Conservation (phyloP, 2,329 filamentous ascomycete genomes). For the Drechslerella coelobrocha region DNA sequence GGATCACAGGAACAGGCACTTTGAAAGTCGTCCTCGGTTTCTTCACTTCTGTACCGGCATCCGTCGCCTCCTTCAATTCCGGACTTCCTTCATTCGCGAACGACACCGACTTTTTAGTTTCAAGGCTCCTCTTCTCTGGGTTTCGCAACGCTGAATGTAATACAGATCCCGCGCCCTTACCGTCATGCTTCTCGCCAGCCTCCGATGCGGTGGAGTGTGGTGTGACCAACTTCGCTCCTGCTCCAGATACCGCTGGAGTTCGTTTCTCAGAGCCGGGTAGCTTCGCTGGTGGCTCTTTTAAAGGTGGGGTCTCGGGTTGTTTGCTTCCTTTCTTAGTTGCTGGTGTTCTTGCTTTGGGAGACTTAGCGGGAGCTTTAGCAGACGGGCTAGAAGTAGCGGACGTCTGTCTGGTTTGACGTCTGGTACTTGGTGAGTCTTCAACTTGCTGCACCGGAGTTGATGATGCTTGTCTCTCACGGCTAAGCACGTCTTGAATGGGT, state of each 20-base stretch:
- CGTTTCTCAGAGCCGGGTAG: conserved; percentile 15
- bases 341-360: conserved; percentile 10
- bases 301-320: conserved; percentile 17
- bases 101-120: conserved; percentile 46
- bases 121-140: conserved; percentile 31
- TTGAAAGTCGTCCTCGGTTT: conserved; percentile 43
- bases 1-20: conserved; percentile 33
- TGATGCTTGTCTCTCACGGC: conserved; percentile 10
- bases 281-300: conserved; percentile 9
- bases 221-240: conserved; percentile 13
- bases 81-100: conserved; percentile 46
- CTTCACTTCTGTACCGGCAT: conserved; percentile 5
- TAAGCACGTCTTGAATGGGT: conserved; percentile 26
- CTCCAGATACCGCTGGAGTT: background rate
- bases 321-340: conserved; percentile 10
- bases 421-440: conserved; percentile 26
- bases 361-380: conserved; percentile 3
- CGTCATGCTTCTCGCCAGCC: conserved; percentile 23
- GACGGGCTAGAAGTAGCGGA: conserved; percentile 6
- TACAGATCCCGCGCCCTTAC: conserved; percentile 31
- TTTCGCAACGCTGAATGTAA: conserved; percentile 42
- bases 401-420: conserved; percentile 2
- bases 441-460: conserved; percentile 16
- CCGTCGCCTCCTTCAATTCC: background rate
- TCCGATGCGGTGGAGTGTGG: conserved; percentile 30